Evolutionary conservation across 1,284 basidiomycete species (phyloP), one percentile per base, ranked within the genome.

Genomic region (Trichosporon sp.): DNA sequence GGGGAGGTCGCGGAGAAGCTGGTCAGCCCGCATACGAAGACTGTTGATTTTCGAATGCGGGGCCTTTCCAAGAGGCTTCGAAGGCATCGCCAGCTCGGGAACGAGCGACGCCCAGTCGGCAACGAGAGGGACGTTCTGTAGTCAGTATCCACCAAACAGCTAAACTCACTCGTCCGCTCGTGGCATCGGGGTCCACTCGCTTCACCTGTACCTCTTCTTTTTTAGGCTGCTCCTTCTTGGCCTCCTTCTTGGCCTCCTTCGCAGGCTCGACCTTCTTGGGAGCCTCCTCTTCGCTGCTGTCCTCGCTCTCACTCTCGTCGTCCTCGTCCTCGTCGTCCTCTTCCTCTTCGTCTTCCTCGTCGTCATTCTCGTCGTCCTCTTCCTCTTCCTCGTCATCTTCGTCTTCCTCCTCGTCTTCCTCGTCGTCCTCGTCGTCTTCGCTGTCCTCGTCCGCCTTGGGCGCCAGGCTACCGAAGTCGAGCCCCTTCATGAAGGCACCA

Each of bases 401-500:
- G 2, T 82, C 80, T 13, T 81, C 80, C 12, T 76, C 78, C 0
- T 74, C 78, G 60, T 82, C 82, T 1, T 78, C 80, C 9, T 83
- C 77, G 12, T 74, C 77, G 29, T 78, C 77, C 53, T 77, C 75
- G 60, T 77, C 70, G 2, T 71, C 74, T 13, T 76, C 75, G 18
- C 75, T 74, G 6, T 69, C 69, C 31, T 72, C 65, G 11, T 73
- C 76, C 1, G 72, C 75, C 15, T 73, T 73, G 12, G 70, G 68
- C 0, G 67, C 74, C 6, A 75, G 71, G 11, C 71, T 73, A 13
- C 12, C 78, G 64, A 88, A 85, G 72, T 88, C 86, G 44, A 90
- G 81, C 1, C 81, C 85, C 73, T 87, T 86, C 75, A 90, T 83
- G 77, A 90, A 88, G 64, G 86, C 85, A 1, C 87, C 85, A 18